phyloP scores from a whole-genome alignment of 345 rosid species.

The Ceriops zippeliana region DNA sequence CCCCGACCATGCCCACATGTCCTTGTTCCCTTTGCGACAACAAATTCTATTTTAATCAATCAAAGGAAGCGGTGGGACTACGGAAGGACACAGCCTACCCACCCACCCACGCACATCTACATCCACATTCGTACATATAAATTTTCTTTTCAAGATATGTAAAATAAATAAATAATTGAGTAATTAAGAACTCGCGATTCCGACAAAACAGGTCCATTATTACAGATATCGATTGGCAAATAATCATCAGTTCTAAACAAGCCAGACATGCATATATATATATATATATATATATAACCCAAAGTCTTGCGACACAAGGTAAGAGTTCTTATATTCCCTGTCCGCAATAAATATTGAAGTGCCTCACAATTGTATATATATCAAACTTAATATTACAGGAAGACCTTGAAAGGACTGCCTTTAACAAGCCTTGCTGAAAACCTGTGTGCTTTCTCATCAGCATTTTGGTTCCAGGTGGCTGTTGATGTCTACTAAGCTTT shows the following conservation, averaged over 20 bases:
- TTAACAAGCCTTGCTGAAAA: conserved; percentile 36
- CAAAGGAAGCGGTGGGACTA: not conserved
- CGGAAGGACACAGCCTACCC: not conserved
- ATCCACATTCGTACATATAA: not conserved
- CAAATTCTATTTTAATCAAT: conserved; percentile 4
- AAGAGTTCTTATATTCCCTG: conserved; percentile 18
- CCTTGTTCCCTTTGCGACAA: conserved; percentile 39
- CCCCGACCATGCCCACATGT: conserved; percentile 57
- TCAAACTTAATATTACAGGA: conserved; percentile 14
- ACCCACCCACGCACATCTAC: too few species aligned
- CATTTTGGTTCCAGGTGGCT: conserved; percentile 22
- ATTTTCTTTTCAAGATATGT: not conserved
- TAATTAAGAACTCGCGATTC: not conserved
- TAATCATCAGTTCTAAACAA: conserved; percentile 18
- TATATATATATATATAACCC: not conserved
- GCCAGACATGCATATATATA: conserved; percentile 1
- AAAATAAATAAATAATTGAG: conserved; percentile 6
- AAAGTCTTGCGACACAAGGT: conserved; percentile 1
- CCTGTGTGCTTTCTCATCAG: conserved; percentile 11
- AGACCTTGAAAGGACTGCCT: conserved; percentile 1
- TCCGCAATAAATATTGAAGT: not conserved
- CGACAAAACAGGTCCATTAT: conserved; percentile 2
- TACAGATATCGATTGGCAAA: conserved; percentile 14
- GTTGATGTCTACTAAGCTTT: conserved; percentile 32
- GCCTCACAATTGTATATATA: conserved; percentile 19